Conservation (phyloP, 768 basidiomycete species). For the Tylopilus subfusipes region DNA sequence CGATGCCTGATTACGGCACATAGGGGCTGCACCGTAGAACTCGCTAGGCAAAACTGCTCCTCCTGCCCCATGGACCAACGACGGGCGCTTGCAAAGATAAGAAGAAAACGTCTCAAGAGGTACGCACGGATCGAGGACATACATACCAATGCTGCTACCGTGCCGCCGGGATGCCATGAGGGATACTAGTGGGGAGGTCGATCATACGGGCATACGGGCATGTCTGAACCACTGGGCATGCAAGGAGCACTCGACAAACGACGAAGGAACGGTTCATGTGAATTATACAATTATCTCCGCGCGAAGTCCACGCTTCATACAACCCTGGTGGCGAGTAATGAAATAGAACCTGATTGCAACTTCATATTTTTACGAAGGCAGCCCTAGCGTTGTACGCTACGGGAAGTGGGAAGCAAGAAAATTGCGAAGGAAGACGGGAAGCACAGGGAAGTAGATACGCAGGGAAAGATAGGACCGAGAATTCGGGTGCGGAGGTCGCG, state of each 20-base stretch:
- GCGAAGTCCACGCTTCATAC: not conserved
- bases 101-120: not conserved
- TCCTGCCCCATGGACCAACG: not conserved
- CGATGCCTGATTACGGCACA: not conserved
- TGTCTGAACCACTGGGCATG: not conserved
- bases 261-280: not conserved
- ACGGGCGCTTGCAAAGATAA: not conserved
- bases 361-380: conserved; percentile 28
- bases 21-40: not conserved
- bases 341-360: not conserved
- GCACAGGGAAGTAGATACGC: conserved; percentile 1
- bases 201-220: not conserved
- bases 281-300: conserved; percentile 8
- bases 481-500: conserved; percentile 1
- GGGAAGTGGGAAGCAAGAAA: conserved; percentile 2
- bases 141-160: not conserved
- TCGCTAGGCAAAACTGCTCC: not conserved
- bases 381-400: conserved; percentile 32
- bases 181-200: not conserved
- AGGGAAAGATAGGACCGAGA: conserved; percentile 11
- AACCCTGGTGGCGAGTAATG: conserved; percentile 7
- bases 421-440: conserved; percentile 13
- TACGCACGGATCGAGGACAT: not conserved
- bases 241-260: not conserved
- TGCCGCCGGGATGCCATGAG: not conserved